Percentiles rank a stretch among this genome's conserved stretches.
phyloP scores from a whole-genome alignment of 2,329 filamentous ascomycete species.

The Meredithiella fracta region DNA sequence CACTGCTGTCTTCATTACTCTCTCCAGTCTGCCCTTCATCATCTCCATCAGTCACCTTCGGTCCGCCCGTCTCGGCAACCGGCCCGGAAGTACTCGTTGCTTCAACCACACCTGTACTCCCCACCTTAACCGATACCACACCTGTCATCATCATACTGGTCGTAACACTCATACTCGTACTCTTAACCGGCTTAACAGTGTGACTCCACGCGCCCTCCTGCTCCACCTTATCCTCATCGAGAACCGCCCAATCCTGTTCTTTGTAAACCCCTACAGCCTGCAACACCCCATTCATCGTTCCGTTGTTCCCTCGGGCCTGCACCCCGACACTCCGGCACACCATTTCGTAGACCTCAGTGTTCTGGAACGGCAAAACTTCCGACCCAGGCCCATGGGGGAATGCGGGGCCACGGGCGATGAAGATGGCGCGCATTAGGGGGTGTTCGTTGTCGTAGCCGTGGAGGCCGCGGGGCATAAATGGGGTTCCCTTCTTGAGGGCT shows the following conservation, averaged over 20 bases:
- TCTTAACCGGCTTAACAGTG: background rate
- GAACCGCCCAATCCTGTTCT: conserved; percentile 29
- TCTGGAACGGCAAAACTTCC: conserved; percentile 70
- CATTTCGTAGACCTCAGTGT: conserved; percentile 88
- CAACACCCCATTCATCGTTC: conserved; percentile 60
- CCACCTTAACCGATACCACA: conserved; percentile 13
- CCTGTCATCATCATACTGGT: conserved; percentile 11
- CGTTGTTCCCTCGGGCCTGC: conserved; percentile 63
- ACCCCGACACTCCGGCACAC: conserved; percentile 76
- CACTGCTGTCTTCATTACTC: conserved; percentile 12
- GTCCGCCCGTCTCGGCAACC: background rate
- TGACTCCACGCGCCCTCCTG: conserved; percentile 15
- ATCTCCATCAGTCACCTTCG: background rate
- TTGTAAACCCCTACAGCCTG: conserved; percentile 46
- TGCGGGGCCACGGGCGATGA: conserved; percentile 77
- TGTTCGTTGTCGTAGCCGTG: conserved; percentile 94
- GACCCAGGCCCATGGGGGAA: conserved; percentile 78
- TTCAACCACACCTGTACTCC: background rate
- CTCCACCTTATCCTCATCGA: conserved; percentile 35
- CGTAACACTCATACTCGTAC: conserved; percentile 10
- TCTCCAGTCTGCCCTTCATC: conserved; percentile 9
- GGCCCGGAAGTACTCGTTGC: background rate
- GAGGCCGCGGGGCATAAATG: conserved; percentile 68
- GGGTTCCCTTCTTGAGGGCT: conserved; percentile 23
- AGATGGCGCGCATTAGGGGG: conserved; percentile 90